Conservation (phyloP, 441 rosid genomes). For the Syzygium malaccense region DNA sequence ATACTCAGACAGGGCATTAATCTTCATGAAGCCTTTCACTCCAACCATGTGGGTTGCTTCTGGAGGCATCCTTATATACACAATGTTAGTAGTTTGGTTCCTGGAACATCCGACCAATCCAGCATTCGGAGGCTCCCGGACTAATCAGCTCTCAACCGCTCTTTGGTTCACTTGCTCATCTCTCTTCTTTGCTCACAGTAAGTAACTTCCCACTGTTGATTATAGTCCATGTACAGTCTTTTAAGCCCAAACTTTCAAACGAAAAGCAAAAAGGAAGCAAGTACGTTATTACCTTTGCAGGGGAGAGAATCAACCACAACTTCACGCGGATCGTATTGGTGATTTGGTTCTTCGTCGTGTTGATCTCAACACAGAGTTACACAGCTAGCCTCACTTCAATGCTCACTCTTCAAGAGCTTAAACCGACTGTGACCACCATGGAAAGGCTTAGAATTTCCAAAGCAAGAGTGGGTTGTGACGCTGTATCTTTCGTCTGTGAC, state of each 20-base stretch:
- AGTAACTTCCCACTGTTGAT: neutral
- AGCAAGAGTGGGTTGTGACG: slow-evolving; percentile 21
- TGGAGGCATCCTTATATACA: slow-evolving; percentile 9
- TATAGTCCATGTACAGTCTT: neutral
- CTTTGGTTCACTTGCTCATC: slow-evolving; percentile 19
- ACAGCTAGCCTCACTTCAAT: slow-evolving; percentile 23
- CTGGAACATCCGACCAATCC: slow-evolving; percentile 17
- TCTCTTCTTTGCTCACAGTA: slow-evolving; percentile 19
- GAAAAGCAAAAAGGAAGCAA: neutral
- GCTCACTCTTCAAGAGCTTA: slow-evolving; percentile 18
- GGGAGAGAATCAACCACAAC: slow-evolving; percentile 14
- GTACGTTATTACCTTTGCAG: slow-evolving; percentile 5
- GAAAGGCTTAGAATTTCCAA: slow-evolving; percentile 17
- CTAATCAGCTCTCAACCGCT: slow-evolving; percentile 6
- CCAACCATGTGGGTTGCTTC: slow-evolving; percentile 13
- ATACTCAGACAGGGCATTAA: slow-evolving; percentile 10
- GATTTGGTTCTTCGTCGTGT: slow-evolving; percentile 21
- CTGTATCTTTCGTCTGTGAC: slow-evolving; percentile 15
- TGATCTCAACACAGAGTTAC: slow-evolving; percentile 12
- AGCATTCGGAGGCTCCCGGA: neutral
- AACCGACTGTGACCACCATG: slow-evolving; percentile 13
- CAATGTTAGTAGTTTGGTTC: slow-evolving; percentile 18
- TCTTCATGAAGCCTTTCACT: slow-evolving; percentile 17
- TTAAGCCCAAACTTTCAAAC: neutral
- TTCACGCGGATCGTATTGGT: slow-evolving; percentile 15